Percentiles rank a stretch among this genome's conserved stretches.
phyloP scores from a whole-genome alignment of 805 yeast species.

The Candida stauntonica region DNA sequence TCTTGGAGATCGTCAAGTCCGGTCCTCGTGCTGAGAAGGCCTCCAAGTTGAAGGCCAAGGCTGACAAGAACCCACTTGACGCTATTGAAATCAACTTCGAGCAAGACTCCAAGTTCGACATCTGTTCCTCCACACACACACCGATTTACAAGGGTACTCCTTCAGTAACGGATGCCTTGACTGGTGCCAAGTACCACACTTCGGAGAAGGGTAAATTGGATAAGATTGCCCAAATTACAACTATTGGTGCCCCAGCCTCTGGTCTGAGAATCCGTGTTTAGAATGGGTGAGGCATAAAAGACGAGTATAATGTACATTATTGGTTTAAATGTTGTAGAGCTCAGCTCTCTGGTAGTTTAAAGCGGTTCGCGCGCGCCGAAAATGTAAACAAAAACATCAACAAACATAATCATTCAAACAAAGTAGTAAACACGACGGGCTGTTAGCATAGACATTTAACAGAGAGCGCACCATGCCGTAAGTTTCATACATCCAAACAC shows the following conservation, averaged over 20 bases:
- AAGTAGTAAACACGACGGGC: too few relatives aligned
- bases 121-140: conserved; percentile 81
- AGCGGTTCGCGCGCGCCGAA: neutral
- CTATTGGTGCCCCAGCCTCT: conserved; percentile 87
- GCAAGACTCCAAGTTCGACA: conserved; percentile 84
- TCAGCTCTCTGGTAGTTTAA: too few relatives aligned
- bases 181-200: conserved; percentile 82
- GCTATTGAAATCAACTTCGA: conserved; percentile 90
- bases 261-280: conserved; percentile 58
- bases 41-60: conserved; percentile 68
- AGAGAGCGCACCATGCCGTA: too few relatives aligned
- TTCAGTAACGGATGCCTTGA: conserved; percentile 68
- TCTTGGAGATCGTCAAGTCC: conserved; percentile 59
- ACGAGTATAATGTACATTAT: conserved; percentile 2
- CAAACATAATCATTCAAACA: neutral
- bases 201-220: conserved; percentile 77
- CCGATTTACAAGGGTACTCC: conserved; percentile 84
- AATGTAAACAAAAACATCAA: conserved; percentile 1
- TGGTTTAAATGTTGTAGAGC: neutral
- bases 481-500: neutral
- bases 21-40: conserved; percentile 92
- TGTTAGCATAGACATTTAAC: too few relatives aligned
- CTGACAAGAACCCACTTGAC: conserved; percentile 69
- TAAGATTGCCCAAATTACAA: conserved; percentile 67
- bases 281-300: neutral